These are phyloP conservation scores for Suillus fuscotomentosus DNA, from an alignment of 768 basidiomycete species.

Conservation along the genomic window DNA sequence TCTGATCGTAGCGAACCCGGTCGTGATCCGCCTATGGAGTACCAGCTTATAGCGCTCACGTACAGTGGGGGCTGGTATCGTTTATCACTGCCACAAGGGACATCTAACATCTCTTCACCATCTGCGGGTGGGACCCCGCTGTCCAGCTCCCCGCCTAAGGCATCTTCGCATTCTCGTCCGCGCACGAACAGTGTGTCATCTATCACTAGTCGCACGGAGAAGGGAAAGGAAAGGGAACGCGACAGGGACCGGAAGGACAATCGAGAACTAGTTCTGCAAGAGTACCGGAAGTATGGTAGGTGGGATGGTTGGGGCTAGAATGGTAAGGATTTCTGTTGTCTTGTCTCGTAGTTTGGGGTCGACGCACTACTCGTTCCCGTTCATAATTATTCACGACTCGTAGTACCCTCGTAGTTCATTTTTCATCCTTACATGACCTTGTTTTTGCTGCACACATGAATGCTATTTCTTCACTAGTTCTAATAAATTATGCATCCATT, in stretches of 20 bases:
- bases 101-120: slow-evolving; percentile 16
- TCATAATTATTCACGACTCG: neutral
- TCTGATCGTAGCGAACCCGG: slow-evolving; percentile 33
- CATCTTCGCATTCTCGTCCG: slow-evolving; percentile 37
- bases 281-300: slow-evolving; percentile 79
- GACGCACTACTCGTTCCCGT: neutral
- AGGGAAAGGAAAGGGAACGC: slow-evolving; percentile 57
- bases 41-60: slow-evolving; percentile 83
- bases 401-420: neutral
- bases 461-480: too few relatives aligned
- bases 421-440: neutral
- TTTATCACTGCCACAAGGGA: slow-evolving; percentile 55
- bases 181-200: slow-evolving; percentile 60
- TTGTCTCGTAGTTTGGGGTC: neutral
- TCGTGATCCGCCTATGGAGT: slow-evolving; percentile 38
- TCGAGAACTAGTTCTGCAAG: slow-evolving; percentile 66
- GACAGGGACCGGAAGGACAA: slow-evolving; percentile 57
- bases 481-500: too few relatives aligned
- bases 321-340: neutral
- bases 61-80: slow-evolving; percentile 94
- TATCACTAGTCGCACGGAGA: slow-evolving; percentile 41
- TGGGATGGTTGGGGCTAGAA: slow-evolving; percentile 85
- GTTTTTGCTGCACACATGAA: neutral
- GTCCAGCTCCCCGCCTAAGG: slow-evolving; percentile 45
- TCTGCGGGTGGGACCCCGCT: slow-evolving; percentile 12